Evolutionary conservation across 2,329 filamentous ascomycete species (phyloP).

Genomic region (Alternaria atra): DNA sequence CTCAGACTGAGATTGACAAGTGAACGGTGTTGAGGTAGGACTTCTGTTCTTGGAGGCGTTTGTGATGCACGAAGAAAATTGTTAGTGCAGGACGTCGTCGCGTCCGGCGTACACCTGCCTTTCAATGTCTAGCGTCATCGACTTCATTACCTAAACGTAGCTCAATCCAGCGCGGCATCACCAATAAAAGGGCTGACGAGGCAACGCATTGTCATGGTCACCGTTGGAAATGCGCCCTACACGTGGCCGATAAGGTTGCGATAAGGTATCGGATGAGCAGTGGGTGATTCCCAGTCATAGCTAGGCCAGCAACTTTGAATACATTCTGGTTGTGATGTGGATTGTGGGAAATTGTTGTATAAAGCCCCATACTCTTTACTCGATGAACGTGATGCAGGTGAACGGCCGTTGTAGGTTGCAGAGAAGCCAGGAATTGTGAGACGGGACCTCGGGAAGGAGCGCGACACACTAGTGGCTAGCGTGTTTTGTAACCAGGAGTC

Average conservation of each 20-base stretch:
- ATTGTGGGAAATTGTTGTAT: not conserved
- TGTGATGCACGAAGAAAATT: not conserved
- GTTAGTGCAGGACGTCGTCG: not conserved
- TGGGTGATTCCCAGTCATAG: not conserved
- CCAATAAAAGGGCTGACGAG: not conserved
- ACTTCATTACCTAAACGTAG: not conserved
- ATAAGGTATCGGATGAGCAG: not conserved
- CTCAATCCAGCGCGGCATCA: not conserved
- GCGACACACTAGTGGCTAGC: not conserved
- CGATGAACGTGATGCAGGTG: not conserved
- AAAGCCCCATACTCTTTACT: not conserved
- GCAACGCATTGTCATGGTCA: not conserved
- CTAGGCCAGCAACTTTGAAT: fast-evolving
- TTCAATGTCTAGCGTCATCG: conserved; percentile 1
- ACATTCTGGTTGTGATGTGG: not conserved
- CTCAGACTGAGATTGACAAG: not conserved
- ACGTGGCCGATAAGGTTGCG: not conserved
- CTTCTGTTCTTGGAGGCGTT: not conserved
- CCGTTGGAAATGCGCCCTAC: not conserved
- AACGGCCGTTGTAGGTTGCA: not conserved
- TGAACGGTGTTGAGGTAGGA: not conserved
- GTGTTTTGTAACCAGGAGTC: not conserved
- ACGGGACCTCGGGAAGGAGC: not conserved
- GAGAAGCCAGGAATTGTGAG: not conserved
- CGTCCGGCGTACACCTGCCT: not conserved